A percentile compares a stretch with the other conserved stretches of the same genome.
phyloP scores from a whole-genome alignment of 495 filamentous ascomycete genomes.

The Podospora conica region DNA sequence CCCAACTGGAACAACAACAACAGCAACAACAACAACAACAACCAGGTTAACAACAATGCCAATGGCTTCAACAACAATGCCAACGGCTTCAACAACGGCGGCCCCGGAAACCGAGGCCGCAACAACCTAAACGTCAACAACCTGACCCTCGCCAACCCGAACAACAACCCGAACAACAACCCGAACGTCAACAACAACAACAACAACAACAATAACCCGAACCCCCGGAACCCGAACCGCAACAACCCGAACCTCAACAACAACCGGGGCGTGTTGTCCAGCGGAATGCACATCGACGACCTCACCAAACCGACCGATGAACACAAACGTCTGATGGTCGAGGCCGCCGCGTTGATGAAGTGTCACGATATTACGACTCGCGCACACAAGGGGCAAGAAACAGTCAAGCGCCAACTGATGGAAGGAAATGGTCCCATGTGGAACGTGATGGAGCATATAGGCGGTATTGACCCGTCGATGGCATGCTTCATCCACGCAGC shows the following conservation, averaged over 20 bases:
- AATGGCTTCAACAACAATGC: not conserved
- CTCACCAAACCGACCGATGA: not conserved
- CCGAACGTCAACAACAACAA: not conserved
- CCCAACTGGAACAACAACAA: not conserved
- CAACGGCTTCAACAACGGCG: not conserved
- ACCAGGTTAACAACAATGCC: slow-evolving; percentile 3
- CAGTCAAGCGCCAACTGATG: too few relatives aligned
- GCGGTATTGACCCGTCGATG: not conserved
- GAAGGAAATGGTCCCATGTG: not conserved
- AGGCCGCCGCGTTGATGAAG: not conserved
- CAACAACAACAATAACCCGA: not conserved
- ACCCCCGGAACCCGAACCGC: too few relatives aligned
- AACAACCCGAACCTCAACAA: not conserved
- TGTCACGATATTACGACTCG: not conserved
- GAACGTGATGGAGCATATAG: not conserved
- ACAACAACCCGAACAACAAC: not conserved
- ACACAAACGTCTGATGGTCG: not conserved
- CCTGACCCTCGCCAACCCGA: too few relatives aligned
- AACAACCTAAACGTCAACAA: not conserved
- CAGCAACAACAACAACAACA: slow-evolving; percentile 1
- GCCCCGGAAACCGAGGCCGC: not conserved
- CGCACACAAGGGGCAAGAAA: too few relatives aligned
- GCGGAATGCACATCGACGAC: not conserved
- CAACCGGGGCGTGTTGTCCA: not conserved
- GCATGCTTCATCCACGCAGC: not conserved